These are phyloP conservation scores for Larix sibirica DNA, from an alignment of 83 land plant genomes.

Conservation along the genomic window DNA sequence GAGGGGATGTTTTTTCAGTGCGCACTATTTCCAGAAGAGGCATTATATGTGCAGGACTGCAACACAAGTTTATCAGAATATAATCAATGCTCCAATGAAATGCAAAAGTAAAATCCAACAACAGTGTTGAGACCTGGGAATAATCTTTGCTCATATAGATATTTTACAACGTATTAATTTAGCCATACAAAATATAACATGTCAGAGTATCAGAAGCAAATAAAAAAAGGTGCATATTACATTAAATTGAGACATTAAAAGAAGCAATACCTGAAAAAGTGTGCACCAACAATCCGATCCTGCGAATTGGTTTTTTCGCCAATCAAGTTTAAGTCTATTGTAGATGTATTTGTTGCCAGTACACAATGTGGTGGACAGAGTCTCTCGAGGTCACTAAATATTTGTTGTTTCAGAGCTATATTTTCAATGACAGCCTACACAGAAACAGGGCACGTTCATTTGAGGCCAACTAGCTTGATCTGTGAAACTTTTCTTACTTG, in stretches of 20 bases:
- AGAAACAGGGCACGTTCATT: background rate
- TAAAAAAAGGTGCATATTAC: background rate
- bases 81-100: background rate
- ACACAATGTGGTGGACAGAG: conserved; percentile 27
- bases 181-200: background rate
- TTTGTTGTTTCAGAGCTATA: conserved; percentile 32
- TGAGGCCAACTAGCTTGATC: conserved; percentile 45
- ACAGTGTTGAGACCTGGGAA: background rate
- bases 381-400: conserved; percentile 32
- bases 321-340: conserved; percentile 33
- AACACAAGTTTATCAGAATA: background rate
- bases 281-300: conserved; percentile 89
- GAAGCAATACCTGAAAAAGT: conserved; percentile 84
- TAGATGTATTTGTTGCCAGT: conserved; percentile 35
- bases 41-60: conserved; percentile 99
- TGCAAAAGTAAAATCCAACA: background rate
- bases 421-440: conserved; percentile 39
- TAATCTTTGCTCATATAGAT: background rate
- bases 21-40: conserved; percentile 96
- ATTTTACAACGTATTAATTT: too few relatives aligned
- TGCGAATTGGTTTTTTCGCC: conserved; percentile 80
- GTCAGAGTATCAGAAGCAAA: background rate
- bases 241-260: background rate
- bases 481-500: background rate
- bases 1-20: conserved; percentile 84